These are phyloP conservation scores for Russula ochroleuca DNA, from an alignment of 768 basidiomycete species.

Conservation along the genomic window DNA sequence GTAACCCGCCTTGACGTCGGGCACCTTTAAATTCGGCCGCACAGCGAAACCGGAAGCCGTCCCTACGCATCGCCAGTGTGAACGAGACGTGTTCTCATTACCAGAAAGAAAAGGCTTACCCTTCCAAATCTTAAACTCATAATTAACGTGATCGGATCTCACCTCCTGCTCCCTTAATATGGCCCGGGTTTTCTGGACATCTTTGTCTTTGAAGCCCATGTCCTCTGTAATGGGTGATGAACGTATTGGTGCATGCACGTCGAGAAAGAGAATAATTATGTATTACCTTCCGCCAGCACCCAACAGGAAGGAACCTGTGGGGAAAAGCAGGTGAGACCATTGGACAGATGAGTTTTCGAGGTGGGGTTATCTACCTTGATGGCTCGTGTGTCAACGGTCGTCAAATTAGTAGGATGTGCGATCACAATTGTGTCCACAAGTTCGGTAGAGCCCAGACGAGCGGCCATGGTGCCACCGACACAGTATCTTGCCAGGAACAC, in stretches of 20 bases:
- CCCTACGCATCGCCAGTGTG: slow-evolving; percentile 33
- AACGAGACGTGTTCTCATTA: not conserved
- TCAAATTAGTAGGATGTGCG: slow-evolving; percentile 40
- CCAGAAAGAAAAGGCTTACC: slow-evolving; percentile 29
- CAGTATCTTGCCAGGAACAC: slow-evolving; percentile 34
- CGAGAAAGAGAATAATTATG: not conserved
- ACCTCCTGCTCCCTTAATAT: slow-evolving; percentile 34
- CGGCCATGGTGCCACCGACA: slow-evolving; percentile 37
- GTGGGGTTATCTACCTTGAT: slow-evolving; percentile 32
- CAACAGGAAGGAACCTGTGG: slow-evolving; percentile 31
- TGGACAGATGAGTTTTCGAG: not conserved
- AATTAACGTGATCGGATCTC: slow-evolving; percentile 33
- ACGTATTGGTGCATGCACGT: not conserved
- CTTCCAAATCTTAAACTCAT: slow-evolving; percentile 38
- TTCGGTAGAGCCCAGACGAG: slow-evolving; percentile 33
- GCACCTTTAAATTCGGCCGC: slow-evolving; percentile 42
- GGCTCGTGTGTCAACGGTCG: slow-evolving; percentile 35
- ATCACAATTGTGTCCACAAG: slow-evolving; percentile 39
- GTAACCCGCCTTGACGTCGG: slow-evolving; percentile 43
- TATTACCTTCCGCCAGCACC: slow-evolving; percentile 39
- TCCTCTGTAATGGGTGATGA: slow-evolving; percentile 34
- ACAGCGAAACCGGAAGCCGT: slow-evolving; percentile 48
- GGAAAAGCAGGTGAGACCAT: slow-evolving; percentile 26
- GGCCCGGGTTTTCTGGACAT: slow-evolving; percentile 34
- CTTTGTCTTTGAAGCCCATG: slow-evolving; percentile 28